Evolutionary conservation across 805 yeast genomes (phyloP), one percentile per base, ranked within the genome.

Genomic region (Yueomyces sp.): DNA sequence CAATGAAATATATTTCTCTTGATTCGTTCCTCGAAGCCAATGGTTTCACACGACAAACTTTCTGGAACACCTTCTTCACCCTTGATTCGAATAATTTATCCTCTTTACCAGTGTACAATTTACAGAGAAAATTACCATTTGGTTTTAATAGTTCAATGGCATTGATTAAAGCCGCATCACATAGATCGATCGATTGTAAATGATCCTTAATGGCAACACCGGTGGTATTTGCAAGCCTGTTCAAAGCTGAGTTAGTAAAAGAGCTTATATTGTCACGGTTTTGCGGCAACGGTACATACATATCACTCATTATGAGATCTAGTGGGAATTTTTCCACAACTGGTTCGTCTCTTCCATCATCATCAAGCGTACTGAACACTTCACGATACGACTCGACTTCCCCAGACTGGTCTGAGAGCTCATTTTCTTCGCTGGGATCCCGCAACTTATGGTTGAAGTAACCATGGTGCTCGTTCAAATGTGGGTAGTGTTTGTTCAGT

Each of bases 221-320:
- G 11, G 87, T 70, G 3, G 96, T 85, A 57, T 90, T 90, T 40
- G 86, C 84, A 84, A 90, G 82, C 97, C 96, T 90, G 65, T 69
- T 68, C 59, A 78, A 82, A 40, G 95, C 77, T 44, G 73, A 74
- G 78, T 80, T 81, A 79, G 85, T 77, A 70, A 82, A 74, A 63
- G 75, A 69, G 72, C 76, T 69, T 57, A 64, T 75, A 32, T 36
- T 28, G 4, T 76, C 76, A 28, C 65, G 55, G 41, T 44, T 41
- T 52, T 74, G 79, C 41, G 74, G 68, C 66, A 70, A 64, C 41
- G 79, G 81, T 58, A 70, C 90, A 70, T 81, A 82, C 94, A 83
- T 83, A 67, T 84, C 94, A 66, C 90, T 82, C 42, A 83, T 54
- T 41, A 83, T 75, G 27, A 81, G 64, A 64, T 83, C 88, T 40